Base-by-base conservation (phyloP, 2,329 filamentous ascomycete species). In the Ploettnerulaceae sp. region DNA sequence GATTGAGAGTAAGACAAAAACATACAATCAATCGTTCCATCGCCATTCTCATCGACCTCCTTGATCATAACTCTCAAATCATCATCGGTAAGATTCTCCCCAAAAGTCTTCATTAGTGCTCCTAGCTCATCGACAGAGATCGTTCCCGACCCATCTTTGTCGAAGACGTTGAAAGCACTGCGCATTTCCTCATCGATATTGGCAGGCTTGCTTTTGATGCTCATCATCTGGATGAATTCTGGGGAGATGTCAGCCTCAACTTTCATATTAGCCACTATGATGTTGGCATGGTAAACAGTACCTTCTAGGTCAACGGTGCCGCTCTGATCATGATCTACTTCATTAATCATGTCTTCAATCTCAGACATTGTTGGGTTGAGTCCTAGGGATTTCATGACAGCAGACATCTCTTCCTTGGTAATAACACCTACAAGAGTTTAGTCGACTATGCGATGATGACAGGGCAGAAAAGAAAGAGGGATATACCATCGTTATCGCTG, bases 141-240 rank as follows among this genome's bases (percentile, higher is more conserved):
- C 63, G 79, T 81, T 56, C 79, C 79, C 62, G 77, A 81, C 65
- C 76, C 76, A 61, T 83, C 79, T 61, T 76, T 75, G 65, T 83
- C 79, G 64, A 83, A 82, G 60, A 82, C 78, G 65, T 76, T 74
- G 72, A 82, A 83, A 42, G 79, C 79, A 62, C 78, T 76, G 57
- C 75, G 72, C 62, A 82, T 80, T 66, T 83, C 79, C 64, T 79
- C 72, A 64, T 82, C 79, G 42, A 75, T 75, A 64, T 82, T 76
- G 48, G 74, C 75, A 58, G 78, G 74, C 66, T 75, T 77, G 67
- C 78, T 77, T 60, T 77, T 77, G 61, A 73, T 73, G 43, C 77
- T 76, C 79, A 82, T 82, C 74, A 82, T 80, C 55, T 74, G 76
- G 50, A 82, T 72, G 68, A 83, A 83, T 62, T 82, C 79, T 79